Base-by-base conservation (phyloP, 1,284 basidiomycete genomes). In the Mycena citricolor region DNA sequence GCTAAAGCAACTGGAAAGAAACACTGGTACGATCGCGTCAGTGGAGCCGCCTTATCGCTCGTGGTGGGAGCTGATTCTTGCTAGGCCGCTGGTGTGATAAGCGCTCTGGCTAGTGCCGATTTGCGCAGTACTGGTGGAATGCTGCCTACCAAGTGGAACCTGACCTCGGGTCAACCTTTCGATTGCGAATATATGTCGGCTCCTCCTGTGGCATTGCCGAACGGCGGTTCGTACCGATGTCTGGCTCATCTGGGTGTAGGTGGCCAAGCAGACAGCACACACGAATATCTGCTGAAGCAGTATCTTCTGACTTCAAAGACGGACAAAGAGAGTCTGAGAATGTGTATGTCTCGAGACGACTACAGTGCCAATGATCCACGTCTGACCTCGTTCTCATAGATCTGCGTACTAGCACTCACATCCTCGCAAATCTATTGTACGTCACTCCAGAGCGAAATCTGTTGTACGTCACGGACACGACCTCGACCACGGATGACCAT, bases 221-320 rank as follows among this genome's bases (percentile, higher is more conserved):
- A n/a, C n/a, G n/a, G n/a, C n/a, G 3, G 25, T 33, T 12, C 16
- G 26, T 16, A 20, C 32, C 24, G 26, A 17, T 23, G 11, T 47
- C 12, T 24, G 19, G 7, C 41, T 51, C n/a, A n/a, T n/a, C n/a
- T n/a, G n/a, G n/a, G n/a, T 2, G 75, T 84, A 4, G 85, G 85
- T 12, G 78, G 73, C 1, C 70, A 68, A 33, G 81, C 82, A 3
- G 85, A 89, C 52, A 87, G 85, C 54, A 77, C 74, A 2, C 81
- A 88, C 45, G 86, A 90, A 59, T 89, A 89, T 56, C 71, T 86
- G 16, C 70, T 89, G 28, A 89, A 89, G 56, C 78, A 84, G 47
- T 86, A 79, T 61, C 64, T 88, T 8, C 68, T 86, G 16, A 82
- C 81, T 4, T 77, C 70, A 13, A 69, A 74, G 52, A 71, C 74